phyloP scores from a whole-genome alignment of 2,329 filamentous ascomycete species.

The Pestalotiopsis sp. region DNA sequence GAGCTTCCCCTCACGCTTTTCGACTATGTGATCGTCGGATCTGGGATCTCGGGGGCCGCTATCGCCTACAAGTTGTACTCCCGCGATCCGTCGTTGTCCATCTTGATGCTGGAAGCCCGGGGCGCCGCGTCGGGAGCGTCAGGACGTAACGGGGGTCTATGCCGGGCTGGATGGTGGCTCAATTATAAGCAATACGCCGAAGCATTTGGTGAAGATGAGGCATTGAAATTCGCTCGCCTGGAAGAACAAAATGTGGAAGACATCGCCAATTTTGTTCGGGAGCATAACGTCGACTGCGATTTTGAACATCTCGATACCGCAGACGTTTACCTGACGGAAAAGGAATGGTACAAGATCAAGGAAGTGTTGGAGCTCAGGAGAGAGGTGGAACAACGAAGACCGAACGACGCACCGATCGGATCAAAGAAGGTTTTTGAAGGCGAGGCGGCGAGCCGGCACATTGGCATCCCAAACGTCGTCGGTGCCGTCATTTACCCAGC shows the following conservation, averaged over 20 bases:
- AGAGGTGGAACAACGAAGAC: conserved; percentile 8
- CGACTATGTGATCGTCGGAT: conserved; percentile 15
- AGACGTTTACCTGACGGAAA: conserved; percentile 22
- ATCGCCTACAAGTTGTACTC: conserved; percentile 19
- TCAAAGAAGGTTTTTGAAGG: conserved; percentile 18
- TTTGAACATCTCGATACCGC: conserved; percentile 23
- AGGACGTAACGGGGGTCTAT: conserved; percentile 40
- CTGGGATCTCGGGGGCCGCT: conserved; percentile 13
- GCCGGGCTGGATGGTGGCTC: conserved; percentile 30
- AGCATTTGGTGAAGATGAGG: conserved; percentile 26
- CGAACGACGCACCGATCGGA: background rate
- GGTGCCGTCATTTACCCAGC: conserved; percentile 23
- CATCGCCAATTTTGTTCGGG: conserved; percentile 20
- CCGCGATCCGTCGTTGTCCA: conserved; percentile 22
- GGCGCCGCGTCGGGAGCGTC: conserved; percentile 37
- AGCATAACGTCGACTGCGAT: conserved; percentile 22
- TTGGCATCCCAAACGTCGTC: conserved; percentile 19
- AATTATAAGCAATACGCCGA: conserved; percentile 20
- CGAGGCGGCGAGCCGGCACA: conserved; percentile 18
- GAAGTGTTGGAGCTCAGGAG: background rate
- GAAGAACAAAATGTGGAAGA: conserved; percentile 25
- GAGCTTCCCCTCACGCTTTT: conserved; percentile 17
- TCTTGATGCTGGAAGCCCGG: conserved; percentile 38
- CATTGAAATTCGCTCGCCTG: conserved; percentile 23
- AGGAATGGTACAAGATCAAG: conserved; percentile 8